Base-by-base conservation (phyloP, 2,329 filamentous ascomycete species). In the Pseudogymnoascus sp. region DNA sequence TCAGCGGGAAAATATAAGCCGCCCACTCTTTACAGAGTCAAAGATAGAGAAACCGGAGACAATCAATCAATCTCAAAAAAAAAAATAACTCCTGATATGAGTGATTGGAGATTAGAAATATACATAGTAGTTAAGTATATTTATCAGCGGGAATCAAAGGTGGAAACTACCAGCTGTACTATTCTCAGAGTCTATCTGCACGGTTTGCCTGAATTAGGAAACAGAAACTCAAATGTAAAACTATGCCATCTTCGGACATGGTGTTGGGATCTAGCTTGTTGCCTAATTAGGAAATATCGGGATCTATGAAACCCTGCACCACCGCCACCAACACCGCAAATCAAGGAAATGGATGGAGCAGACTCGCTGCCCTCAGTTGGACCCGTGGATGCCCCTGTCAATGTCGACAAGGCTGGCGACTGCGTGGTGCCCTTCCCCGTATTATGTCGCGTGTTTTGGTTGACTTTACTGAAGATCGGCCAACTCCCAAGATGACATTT, bases 201-300 rank as follows among this genome's bases (percentile, higher is more conserved):
- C 10, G 7, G 29, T 56, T 56, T 56, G 29, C 17, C 50, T 21
- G n/a, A 35, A 56, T 56, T 35, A 56, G 50, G 50, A 56, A 56
- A 56, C 50, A 56, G 50, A 17, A 11, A 7, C 29, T 35, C 17
- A n/a, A n/a, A 29, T 33, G 29, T 5, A 19, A 21, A 10, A 5
- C 29, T 35, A 56, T 19, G 9, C 50, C 29, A 3, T 3, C 33
- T 56, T 56, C 7, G 29, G 50, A n/a, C 35, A 35, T 56, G 50
- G 50, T 17, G 50, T 56, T 56, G 5, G 17, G 26, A 17, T 56
- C 26, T n/a, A 56, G 19, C 29, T 29, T 33, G 46, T 53, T 31
- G 21, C 50, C 50, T 56, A 56, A 35, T 35, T 56, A 56, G 50
- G 50, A 9, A 56, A 35, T 56, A 56, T 56, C 50, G n/a, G 33